Conservation (phyloP, 495 filamentous ascomycete genomes). For the Penicillium tannophilum region DNA sequence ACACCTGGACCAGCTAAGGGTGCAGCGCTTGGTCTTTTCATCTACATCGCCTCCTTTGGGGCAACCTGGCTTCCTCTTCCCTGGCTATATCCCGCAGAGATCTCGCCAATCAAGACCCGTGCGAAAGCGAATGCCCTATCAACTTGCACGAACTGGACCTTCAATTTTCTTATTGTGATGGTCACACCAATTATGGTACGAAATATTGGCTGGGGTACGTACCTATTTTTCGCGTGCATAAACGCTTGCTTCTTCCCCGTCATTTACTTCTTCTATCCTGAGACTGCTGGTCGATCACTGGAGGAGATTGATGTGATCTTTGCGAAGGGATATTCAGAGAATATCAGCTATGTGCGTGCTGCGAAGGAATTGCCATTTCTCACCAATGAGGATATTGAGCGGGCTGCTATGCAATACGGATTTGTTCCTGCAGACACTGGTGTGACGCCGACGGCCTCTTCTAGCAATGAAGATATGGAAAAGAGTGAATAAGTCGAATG, state of each 20-base stretch:
- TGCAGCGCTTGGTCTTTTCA: conserved; percentile 57
- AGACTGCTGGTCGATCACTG: conserved; percentile 6
- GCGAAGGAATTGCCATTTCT: conserved; percentile 66
- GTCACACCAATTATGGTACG: conserved; percentile 67
- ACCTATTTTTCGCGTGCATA: conserved; percentile 64
- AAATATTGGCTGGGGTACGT: conserved; percentile 66
- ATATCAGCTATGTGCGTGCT: conserved; percentile 68
- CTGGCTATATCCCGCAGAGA: conserved; percentile 62
- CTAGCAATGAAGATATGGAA: neutral
- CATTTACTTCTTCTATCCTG: conserved; percentile 16
- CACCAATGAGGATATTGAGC: conserved; percentile 57
- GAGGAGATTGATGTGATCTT: conserved; percentile 17
- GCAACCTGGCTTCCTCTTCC: conserved; percentile 58
- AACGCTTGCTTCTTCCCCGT: conserved; percentile 13
- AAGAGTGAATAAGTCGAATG: neutral
- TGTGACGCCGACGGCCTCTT: neutral
- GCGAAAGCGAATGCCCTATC: conserved; percentile 69
- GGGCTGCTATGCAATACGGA: conserved; percentile 6
- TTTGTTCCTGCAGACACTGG: neutral
- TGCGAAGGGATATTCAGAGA: conserved; percentile 61
- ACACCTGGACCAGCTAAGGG: conserved; percentile 57
- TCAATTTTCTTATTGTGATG: conserved; percentile 75
- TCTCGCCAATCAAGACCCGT: conserved; percentile 67
- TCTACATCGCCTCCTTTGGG: conserved; percentile 68
- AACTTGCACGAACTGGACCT: conserved; percentile 71